Conservation (phyloP, 441 rosid species). For the Pelargonium cotyledonis region DNA sequence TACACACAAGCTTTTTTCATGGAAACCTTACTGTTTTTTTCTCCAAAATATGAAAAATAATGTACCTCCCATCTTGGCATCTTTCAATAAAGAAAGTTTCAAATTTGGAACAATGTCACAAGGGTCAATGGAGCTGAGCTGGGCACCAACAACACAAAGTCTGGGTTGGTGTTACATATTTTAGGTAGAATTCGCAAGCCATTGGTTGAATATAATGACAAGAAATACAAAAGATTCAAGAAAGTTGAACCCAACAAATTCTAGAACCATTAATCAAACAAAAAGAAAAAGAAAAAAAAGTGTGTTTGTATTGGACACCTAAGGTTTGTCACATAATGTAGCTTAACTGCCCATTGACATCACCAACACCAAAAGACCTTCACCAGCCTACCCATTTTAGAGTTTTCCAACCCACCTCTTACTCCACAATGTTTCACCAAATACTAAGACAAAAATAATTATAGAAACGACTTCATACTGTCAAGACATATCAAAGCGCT, state of each 20-base stretch:
- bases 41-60: too few relatives aligned
- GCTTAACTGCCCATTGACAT: not conserved
- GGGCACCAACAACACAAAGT: not conserved
- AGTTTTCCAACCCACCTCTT: not conserved
- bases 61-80: too few relatives aligned
- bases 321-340: not conserved
- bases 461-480: not conserved
- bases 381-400: not conserved
- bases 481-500: too few relatives aligned
- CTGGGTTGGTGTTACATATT: not conserved
- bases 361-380: not conserved
- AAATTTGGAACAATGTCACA: not conserved
- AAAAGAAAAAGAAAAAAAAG: not conserved
- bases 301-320: not conserved
- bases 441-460: not conserved
- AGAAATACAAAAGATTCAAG: not conserved
- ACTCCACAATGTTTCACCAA: not conserved
- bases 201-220: not conserved
- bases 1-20: too few relatives aligned
- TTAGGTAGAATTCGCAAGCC: not conserved
- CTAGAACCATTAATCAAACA: not conserved
- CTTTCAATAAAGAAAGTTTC: not conserved
- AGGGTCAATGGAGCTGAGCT: not conserved
- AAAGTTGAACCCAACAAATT: not conserved
- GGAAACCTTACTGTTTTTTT: too few relatives aligned